Evolutionary conservation across 305 asterid species (phyloP), one percentile per base, ranked within the genome.

Genomic region (Galium porrigens): DNA sequence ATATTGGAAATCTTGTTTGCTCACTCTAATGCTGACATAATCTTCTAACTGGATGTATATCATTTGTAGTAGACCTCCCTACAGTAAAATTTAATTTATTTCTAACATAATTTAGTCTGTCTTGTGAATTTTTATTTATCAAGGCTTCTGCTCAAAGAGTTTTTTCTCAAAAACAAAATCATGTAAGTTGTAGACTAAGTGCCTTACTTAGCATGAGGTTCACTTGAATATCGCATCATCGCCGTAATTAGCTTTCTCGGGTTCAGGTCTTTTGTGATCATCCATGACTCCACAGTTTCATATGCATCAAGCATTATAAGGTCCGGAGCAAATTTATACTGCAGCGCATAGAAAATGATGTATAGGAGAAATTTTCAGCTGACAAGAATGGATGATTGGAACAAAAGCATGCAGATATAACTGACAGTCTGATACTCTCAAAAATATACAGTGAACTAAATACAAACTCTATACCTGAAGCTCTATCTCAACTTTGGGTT

Each of bases 271-370:
- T 85, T 87, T 3, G 89, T 87, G 58, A 84, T 84, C 96, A 92
- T 86, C 99, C 99, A 92, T 64, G 96, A 85, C 81, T 92, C 99
- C 70, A 92, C 95, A 68, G 99, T 89, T 84, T 92, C 99, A 77
- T 92, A 92, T 60, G 99, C 96, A 84, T 92, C 99, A 58, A 92
- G 96, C 95, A 89, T 81, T 74, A 92, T 89, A 68, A 92, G 95
- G 41, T 89, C 96, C 17, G 99, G 95, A 4, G 99, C 95, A 82
- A 86, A 92, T 78, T 92, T 89, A 85, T 89, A 92, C 99, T 92
- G 95, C 82, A 79, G 72, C 59, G 17, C 66, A 69, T 64, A 79
- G 57, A 68, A 52, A 48, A 2, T 10, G 6, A 59, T 33, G 14
- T 20, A 18, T 14, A 7, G 58, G 63, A 39, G 3, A n/a, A 37